These are phyloP conservation scores for Fusarium veterinarium DNA, from an alignment of 2,329 filamentous ascomycete genomes.

Conservation along the genomic window DNA sequence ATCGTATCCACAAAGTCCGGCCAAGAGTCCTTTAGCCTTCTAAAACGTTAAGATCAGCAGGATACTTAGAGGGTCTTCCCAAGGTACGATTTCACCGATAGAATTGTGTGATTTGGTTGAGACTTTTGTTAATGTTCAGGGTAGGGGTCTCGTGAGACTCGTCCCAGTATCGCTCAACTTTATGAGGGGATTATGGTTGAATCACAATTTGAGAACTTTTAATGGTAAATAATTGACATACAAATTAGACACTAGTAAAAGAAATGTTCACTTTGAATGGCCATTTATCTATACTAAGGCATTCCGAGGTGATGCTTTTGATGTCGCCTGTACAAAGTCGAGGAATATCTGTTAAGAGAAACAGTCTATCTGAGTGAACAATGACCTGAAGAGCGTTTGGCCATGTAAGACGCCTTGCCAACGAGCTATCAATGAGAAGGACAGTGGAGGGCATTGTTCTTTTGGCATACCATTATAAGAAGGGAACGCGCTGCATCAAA, in stretches of 20 bases:
- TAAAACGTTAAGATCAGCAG: neutral
- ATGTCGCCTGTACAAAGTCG: no score
- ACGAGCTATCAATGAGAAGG: no score
- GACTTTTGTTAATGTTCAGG: neutral
- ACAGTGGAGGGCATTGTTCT: neutral
- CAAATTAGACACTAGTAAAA: neutral
- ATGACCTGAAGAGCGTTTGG: no score
- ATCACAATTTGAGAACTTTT: neutral
- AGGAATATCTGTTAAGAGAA: no score
- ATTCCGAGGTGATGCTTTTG: neutral
- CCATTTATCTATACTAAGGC: neutral
- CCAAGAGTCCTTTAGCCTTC: neutral
- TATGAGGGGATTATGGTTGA: accelerated
- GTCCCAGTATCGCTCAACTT: neutral
- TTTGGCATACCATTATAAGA: accelerated
- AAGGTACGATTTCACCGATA: neutral
- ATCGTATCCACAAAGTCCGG: neutral
- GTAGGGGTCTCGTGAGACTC: accelerated
- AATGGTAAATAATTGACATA: neutral
- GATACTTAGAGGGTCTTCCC: neutral
- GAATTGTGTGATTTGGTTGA: neutral
- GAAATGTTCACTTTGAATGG: neutral
- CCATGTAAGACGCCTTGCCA: no score
- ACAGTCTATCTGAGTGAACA: no score
- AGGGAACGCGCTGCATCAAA: accelerated